Percentiles rank a stretch among this genome's conserved stretches.
These are phyloP conservation scores for Saccharomycopsis capsularis DNA, from an alignment of 805 yeast species.

Conservation along the genomic window DNA sequence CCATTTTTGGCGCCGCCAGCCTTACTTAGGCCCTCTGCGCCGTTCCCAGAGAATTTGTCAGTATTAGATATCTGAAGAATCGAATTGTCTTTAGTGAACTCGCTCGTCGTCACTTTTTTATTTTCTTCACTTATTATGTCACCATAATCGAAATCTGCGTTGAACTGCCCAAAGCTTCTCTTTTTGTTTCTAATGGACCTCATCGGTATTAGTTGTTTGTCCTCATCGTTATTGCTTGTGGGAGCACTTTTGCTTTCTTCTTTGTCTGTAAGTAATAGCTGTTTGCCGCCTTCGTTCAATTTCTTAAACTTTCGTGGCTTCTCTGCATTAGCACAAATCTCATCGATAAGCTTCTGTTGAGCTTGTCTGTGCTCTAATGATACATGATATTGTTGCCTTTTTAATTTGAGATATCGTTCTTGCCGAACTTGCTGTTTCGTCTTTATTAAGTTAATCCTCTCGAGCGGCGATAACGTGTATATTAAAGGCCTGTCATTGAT, in stretches of 20 bases:
- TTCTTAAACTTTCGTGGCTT: neutral
- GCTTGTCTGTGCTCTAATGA: neutral
- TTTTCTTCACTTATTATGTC: slow-evolving; percentile 16
- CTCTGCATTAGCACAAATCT: slow-evolving; percentile 9
- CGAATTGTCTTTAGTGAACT: slow-evolving; percentile 3
- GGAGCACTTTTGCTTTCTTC: neutral
- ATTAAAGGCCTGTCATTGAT: slow-evolving; percentile 5
- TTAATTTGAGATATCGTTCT: slow-evolving; percentile 8
- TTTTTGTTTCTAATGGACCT: neutral
- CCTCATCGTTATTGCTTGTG: neutral
- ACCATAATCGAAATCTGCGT: slow-evolving; percentile 13
- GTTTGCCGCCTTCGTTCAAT: neutral
- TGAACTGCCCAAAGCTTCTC: neutral
- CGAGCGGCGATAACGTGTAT: slow-evolving; percentile 13
- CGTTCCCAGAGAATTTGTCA: slow-evolving; percentile 2
- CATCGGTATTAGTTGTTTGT: neutral
- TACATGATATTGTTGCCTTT: slow-evolving; percentile 1
- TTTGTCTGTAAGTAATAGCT: neutral
- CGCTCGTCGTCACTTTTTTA: slow-evolving; percentile 2
- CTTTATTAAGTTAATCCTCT: slow-evolving; percentile 7
- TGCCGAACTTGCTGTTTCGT: slow-evolving; percentile 10
- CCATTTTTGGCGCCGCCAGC: neutral
- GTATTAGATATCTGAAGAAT: neutral
- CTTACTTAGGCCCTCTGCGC: neutral
- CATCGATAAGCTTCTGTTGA: slow-evolving; percentile 7